These are phyloP conservation scores for Phytophthora brassicae DNA, from an alignment of 352 stramenopile genomes.

Conservation along the genomic window DNA sequence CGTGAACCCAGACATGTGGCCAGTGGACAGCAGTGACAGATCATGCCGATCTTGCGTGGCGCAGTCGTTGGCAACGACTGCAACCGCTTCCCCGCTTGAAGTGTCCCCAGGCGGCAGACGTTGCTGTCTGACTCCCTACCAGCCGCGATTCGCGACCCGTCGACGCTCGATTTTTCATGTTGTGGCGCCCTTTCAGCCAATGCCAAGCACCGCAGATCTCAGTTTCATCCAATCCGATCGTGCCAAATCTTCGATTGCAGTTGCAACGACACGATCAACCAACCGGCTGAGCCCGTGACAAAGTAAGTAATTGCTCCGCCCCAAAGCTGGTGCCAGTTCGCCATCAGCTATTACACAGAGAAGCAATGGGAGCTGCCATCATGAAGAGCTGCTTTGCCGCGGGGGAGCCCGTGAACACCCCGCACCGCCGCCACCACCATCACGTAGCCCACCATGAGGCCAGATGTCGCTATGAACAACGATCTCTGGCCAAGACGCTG, in stretches of 20 bases:
- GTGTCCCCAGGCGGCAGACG: too few relatives aligned
- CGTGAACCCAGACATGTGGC: too few relatives aligned
- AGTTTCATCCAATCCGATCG: conserved; percentile 1
- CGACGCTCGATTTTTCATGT: conserved; percentile 18
- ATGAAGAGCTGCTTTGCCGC: conserved; percentile 44
- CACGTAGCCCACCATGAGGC: conserved; percentile 21
- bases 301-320: conserved; percentile 1
- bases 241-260: conserved; percentile 12
- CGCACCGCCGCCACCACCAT: conserved; percentile 10
- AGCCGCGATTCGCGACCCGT: conserved; percentile 6
- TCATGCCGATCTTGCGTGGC: too few relatives aligned
- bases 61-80: too few relatives aligned
- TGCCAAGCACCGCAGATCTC: conserved; percentile 7
- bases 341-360: neutral
- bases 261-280: neutral
- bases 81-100: too few relatives aligned
- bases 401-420: conserved; percentile 24
- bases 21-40: too few relatives aligned
- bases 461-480: conserved; percentile 30
- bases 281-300: too few relatives aligned
- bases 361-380: conserved; percentile 38
- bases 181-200: conserved; percentile 21
- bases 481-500: conserved; percentile 25
- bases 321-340: neutral
- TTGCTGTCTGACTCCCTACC: too few relatives aligned